These are phyloP conservation scores for Blumeria graminis DNA, from an alignment of 2,329 filamentous ascomycete species.

Conservation along the genomic window DNA sequence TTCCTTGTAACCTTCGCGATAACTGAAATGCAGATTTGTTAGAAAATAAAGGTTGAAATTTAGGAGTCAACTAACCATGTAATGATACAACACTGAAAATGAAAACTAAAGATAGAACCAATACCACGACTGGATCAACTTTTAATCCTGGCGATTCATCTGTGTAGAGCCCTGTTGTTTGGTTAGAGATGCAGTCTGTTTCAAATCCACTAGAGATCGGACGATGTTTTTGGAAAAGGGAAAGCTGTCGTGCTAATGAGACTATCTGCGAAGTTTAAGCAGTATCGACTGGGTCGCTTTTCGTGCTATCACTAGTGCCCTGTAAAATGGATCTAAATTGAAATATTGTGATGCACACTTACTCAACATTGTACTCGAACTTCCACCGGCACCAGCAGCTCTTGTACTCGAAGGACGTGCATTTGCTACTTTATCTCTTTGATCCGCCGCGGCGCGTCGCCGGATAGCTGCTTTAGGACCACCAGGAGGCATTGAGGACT, in stretches of 20 bases:
- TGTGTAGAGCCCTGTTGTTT: slow-evolving; percentile 57
- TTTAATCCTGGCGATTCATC: slow-evolving; percentile 94
- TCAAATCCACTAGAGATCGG: slow-evolving; percentile 3
- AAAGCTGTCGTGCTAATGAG: too few species aligned
- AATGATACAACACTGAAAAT: slow-evolving; percentile 96
- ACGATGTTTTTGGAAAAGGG: too few species aligned
- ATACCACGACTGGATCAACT: slow-evolving; percentile 91
- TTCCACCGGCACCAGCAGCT: slow-evolving; percentile 81
- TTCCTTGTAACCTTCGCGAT: not conserved
- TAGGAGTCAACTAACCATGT: slow-evolving; percentile 48
- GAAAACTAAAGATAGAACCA: slow-evolving; percentile 89
- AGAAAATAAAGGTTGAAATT: not conserved
- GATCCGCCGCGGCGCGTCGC: slow-evolving; percentile 82
- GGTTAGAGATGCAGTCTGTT: not conserved
- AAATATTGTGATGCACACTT: slow-evolving; percentile 19
- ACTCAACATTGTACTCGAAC: slow-evolving; percentile 96
- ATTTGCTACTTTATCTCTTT: slow-evolving; percentile 95
- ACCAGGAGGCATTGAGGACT: slow-evolving; percentile 73
- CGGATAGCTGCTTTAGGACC: slow-evolving; percentile 89
- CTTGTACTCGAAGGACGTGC: slow-evolving; percentile 76
- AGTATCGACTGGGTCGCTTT: too few species aligned
- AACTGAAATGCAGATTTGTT: not conserved
- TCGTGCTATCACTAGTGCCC: not conserved
- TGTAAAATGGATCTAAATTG: not conserved
- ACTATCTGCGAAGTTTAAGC: too few species aligned